Conservation (phyloP, 768 basidiomycete species). For the Tubosaeta sp. region DNA sequence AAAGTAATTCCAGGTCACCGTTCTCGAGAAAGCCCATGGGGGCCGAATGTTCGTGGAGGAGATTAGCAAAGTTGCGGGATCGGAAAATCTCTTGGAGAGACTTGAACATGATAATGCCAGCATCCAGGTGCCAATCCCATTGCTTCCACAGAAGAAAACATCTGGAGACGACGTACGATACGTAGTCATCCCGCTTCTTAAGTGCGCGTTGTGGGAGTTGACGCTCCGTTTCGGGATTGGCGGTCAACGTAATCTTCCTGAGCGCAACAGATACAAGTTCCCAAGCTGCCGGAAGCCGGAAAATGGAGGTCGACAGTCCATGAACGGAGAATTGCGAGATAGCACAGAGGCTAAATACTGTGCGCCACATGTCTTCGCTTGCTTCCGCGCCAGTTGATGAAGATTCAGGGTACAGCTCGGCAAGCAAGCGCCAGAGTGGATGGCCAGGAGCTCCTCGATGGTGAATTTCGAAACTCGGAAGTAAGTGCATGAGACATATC, state of each 20-base stretch:
- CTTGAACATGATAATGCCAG: conserved; percentile 55
- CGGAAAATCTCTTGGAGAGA: conserved; percentile 70
- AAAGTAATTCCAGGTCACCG: conserved; percentile 50
- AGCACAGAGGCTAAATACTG: conserved; percentile 63
- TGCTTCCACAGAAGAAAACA: conserved; percentile 67
- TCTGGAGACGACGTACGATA: conserved; percentile 63
- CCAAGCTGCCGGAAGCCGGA: conserved; percentile 60
- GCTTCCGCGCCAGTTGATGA: conserved; percentile 36
- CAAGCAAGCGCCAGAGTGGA: conserved; percentile 46
- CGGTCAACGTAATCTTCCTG: conserved; percentile 52
- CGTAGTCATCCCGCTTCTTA: conserved; percentile 63
- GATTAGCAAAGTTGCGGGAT: conserved; percentile 69
- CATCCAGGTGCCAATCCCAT: conserved; percentile 75
- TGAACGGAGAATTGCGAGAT: conserved; percentile 73
- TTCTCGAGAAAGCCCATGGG: conserved; percentile 69
- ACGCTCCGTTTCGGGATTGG: conserved; percentile 42
- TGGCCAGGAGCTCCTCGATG: conserved; percentile 22
- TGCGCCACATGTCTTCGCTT: conserved; percentile 71
- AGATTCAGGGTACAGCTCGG: conserved; percentile 29
- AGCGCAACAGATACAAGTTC: conserved; percentile 55
- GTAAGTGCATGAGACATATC: conserved; percentile 68
- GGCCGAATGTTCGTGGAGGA: conserved; percentile 55
- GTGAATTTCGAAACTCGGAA: conserved; percentile 24
- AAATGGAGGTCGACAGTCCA: conserved; percentile 40
- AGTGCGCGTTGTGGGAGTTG: conserved; percentile 35